Evolutionary conservation across 2,329 filamentous ascomycete species (phyloP), one percentile per base, ranked within the genome.

Genomic region (Trichoderma cornu-damae): DNA sequence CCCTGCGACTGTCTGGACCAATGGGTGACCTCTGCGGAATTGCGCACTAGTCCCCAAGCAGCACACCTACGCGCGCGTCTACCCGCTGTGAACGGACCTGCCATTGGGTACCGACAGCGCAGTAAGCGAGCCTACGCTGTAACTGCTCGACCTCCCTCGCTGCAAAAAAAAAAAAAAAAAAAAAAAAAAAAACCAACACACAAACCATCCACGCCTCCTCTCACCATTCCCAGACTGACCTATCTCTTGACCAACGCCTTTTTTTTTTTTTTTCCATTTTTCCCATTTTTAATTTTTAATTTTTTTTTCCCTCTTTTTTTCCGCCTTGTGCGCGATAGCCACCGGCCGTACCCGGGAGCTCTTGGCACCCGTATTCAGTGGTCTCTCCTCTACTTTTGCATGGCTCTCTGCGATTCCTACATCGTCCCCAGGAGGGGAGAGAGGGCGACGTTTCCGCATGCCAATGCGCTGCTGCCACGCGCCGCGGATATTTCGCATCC

Each of bases 131-230:
- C 64, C 59, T 63, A 59, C 49, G 32, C 57, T 59, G 51, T 32
- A 59, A 49, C 57, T 43, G 32, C 57, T n/a, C 49, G 46, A 58
- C 56, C 26, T 46, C 26, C n/a, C 40, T 46, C 34, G 24, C 59
- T 61, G 63, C 60, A 62, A 55, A n/a, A n/a, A n/a, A n/a, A n/a
- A n/a, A n/a, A n/a, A n/a, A n/a, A n/a, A n/a, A n/a, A n/a, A n/a
- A n/a, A n/a, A n/a, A n/a, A n/a, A n/a, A n/a, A n/a, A n/a, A n/a
- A 63, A 66, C 67, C 68, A 69, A 59, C 66, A 60, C 67, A 69
- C 50, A 50, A n/a, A 46, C 28, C 49, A 40, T 26, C 32, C 48
- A 53, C 22, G 11, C 37, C 53, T n/a, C n/a, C n/a, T n/a, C 46
- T 59, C 56, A 59, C 52, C 59, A 55, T 43, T 32, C 20, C 34